phyloP scores from a whole-genome alignment of 2,329 filamentous ascomycete genomes.

The Lachnellula occidentalis region DNA sequence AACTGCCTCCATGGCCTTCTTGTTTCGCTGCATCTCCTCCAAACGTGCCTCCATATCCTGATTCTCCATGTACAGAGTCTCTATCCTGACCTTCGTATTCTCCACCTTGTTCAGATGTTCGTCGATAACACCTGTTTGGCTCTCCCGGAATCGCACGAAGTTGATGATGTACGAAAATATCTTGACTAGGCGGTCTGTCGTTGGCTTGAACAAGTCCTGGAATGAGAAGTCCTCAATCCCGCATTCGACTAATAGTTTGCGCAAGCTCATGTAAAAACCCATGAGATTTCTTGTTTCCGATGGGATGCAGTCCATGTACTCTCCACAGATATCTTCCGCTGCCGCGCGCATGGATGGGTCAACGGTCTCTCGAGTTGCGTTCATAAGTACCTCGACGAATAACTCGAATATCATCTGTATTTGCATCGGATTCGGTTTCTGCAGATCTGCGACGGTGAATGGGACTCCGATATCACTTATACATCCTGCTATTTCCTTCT shows the following conservation, averaged over 20 bases:
- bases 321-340: constrained; percentile 78
- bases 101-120: constrained; percentile 91
- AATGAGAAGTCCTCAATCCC: constrained; percentile 93
- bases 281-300: constrained; percentile 88
- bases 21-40: constrained; percentile 73
- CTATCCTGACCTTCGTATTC: constrained; percentile 79
- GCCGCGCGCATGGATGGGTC: constrained; percentile 94
- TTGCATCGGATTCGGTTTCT: constrained; percentile 89
- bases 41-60: constrained; percentile 78
- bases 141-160: constrained; percentile 94
- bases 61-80: constrained; percentile 78
- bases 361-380: constrained; percentile 86
- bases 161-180: constrained; percentile 99
- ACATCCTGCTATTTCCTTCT: constrained; percentile 86
- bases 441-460: constrained; percentile 79
- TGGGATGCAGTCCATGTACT: constrained; percentile 77
- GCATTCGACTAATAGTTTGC: constrained; percentile 76
- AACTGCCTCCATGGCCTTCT: constrained; percentile 73
- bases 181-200: constrained; percentile 82
- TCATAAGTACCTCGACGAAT: constrained; percentile 91
- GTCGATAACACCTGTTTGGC: constrained; percentile 83
- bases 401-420: constrained; percentile 98
- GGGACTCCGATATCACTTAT: constrained; percentile 95
- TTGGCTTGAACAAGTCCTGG: constrained; percentile 84
- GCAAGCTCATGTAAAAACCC: constrained; percentile 87